A percentile compares a stretch with the other conserved stretches of the same genome.
phyloP scores from a whole-genome alignment of 2,329 filamentous ascomycete genomes.

The Cladosporium austrohemisphaericum region DNA sequence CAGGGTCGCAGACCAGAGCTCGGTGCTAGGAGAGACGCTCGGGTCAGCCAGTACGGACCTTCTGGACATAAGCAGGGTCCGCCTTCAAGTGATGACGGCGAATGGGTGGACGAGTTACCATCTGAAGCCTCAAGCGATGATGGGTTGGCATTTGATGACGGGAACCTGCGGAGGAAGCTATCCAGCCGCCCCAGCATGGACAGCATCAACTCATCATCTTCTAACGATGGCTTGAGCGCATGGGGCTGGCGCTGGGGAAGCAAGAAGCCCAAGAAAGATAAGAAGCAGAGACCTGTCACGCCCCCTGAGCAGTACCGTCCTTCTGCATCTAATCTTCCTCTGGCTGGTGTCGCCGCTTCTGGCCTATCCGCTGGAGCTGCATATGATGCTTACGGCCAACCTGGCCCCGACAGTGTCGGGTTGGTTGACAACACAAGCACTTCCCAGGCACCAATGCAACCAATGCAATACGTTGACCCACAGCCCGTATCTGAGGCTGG shows the following conservation, averaged over 20 bases:
- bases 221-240: constrained; percentile 43
- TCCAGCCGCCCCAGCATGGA: constrained; percentile 46
- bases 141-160: constrained; percentile 59
- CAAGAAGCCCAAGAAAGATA: constrained; percentile 44
- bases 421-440: constrained; percentile 38
- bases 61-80: constrained; percentile 7
- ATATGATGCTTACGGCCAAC: constrained; percentile 40
- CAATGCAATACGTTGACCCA: constrained; percentile 64
- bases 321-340: constrained; percentile 31
- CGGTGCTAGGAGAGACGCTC: constrained; percentile 20
- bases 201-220: constrained; percentile 49
- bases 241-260: constrained; percentile 61
- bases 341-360: constrained; percentile 38
- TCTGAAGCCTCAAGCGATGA: constrained; percentile 54
- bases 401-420: constrained; percentile 11
- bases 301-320: constrained; percentile 19
- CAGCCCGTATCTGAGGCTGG: constrained; percentile 65
- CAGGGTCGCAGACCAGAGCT: constrained; percentile 26
- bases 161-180: constrained; percentile 31
- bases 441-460: constrained; percentile 50
- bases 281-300: constrained; percentile 17
- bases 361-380: constrained; percentile 42
- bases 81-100: constrained; percentile 47
- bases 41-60: constrained; percentile 10
- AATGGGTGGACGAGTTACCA: constrained; percentile 54